Conservation (phyloP, 2,329 filamentous ascomycete genomes). For the Pseudonectria buxi region DNA sequence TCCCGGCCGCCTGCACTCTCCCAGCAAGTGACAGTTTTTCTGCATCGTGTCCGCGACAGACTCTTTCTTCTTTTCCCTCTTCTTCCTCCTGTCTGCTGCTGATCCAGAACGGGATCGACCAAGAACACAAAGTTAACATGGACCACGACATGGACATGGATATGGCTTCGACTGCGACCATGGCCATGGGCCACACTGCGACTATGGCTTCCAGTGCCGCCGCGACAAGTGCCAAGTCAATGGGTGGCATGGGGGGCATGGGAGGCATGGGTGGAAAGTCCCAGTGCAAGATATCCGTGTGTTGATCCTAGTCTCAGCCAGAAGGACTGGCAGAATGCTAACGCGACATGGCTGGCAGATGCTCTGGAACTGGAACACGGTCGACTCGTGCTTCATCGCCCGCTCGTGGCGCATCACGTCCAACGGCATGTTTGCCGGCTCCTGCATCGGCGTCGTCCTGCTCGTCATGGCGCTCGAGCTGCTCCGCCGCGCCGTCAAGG, state of each 20-base stretch:
- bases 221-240: constrained; percentile 3
- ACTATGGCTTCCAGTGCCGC: constrained; percentile 15
- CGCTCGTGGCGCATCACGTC: constrained; percentile 63
- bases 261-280: constrained; percentile 7
- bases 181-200: constrained; percentile 5
- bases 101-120: too few relatives aligned
- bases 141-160: constrained; percentile 4
- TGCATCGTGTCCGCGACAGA: too few relatives aligned
- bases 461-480: constrained; percentile 67
- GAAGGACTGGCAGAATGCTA: background rate
- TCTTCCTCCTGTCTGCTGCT: too few relatives aligned
- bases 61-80: too few relatives aligned
- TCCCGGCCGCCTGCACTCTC: too few relatives aligned
- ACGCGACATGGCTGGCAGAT: constrained; percentile 45
- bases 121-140: background rate
- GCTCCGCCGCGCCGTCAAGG: constrained; percentile 62
- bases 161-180: constrained; percentile 10
- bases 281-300: constrained; percentile 35
- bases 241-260: constrained; percentile 15
- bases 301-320: constrained; percentile 2
- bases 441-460: constrained; percentile 71
- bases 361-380: constrained; percentile 73
- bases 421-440: constrained; percentile 66
- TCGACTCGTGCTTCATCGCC: constrained; percentile 65
- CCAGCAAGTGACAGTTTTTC: too few relatives aligned